These are phyloP conservation scores for Galium porrigens DNA, from an alignment of 305 asterid genomes.

Conservation along the genomic window DNA sequence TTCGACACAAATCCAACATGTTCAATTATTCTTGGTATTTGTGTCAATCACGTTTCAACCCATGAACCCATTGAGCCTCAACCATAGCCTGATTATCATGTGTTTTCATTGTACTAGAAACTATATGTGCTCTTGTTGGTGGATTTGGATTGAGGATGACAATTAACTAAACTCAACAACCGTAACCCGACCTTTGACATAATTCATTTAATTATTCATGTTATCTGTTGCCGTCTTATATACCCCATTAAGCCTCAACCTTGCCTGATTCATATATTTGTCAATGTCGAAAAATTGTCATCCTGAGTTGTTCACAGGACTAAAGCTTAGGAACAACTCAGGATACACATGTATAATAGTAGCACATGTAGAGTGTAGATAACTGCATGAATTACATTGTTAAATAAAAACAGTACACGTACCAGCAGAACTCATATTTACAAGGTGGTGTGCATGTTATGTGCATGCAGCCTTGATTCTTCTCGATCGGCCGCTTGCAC, in stretches of 20 bases:
- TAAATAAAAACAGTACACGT: conserved; percentile 20
- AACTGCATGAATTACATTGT: conserved; percentile 2
- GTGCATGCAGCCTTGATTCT: conserved; percentile 94
- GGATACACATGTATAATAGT: neutral
- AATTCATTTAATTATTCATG: too few relatives aligned
- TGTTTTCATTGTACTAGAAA: neutral
- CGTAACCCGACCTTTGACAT: neutral
- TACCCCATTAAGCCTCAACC: neutral
- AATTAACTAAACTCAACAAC: neutral
- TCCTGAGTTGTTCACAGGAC: neutral
- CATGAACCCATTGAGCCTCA: neutral
- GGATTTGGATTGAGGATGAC: neutral
- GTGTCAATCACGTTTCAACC: neutral
- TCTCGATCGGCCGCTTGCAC: conserved; percentile 92
- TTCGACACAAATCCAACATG: neutral
- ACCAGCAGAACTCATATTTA: conserved; percentile 94
- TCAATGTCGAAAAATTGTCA: neutral
- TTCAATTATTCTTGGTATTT: neutral
- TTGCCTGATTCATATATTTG: neutral
- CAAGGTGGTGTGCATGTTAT: conserved; percentile 90
- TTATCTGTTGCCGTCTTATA: neutral
- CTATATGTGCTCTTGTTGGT: neutral
- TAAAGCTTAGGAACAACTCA: neutral
- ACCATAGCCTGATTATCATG: neutral
- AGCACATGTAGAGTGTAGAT: neutral